phyloP scores from a whole-genome alignment of 768 basidiomycete species.

The Panaeolus cyanescens region DNA sequence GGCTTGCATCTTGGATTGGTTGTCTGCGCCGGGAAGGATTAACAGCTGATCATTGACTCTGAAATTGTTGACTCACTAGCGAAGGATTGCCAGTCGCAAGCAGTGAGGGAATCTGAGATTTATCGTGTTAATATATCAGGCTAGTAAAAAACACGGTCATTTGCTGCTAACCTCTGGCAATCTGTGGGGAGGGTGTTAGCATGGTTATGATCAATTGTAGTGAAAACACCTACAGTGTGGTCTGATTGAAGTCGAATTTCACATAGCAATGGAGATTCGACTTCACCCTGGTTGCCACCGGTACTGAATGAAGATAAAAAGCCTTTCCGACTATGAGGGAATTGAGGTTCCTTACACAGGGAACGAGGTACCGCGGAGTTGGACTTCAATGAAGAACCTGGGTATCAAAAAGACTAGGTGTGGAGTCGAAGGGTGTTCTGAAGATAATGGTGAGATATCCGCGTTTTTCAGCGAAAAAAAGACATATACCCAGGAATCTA shows the following conservation, averaged over 20 bases:
- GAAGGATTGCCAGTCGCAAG: constrained; percentile 49
- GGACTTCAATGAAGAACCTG: constrained; percentile 49
- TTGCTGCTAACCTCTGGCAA: constrained; percentile 22
- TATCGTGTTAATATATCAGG: not conserved
- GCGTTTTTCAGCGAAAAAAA: constrained; percentile 11
- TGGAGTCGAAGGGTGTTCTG: constrained; percentile 47
- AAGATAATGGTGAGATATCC: constrained; percentile 5
- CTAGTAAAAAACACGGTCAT: no score
- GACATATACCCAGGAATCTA: constrained; percentile 13
- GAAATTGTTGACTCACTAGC: constrained; percentile 26
- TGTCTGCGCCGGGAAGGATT: constrained; percentile 16
- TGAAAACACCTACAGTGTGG: constrained; percentile 22
- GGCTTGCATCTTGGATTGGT: constrained; percentile 33
- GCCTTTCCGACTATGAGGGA: not conserved
- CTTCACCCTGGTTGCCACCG: constrained; percentile 38
- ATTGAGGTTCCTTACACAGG: constrained; percentile 31
- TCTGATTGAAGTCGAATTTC: constrained; percentile 50
- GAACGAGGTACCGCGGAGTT: constrained; percentile 43
- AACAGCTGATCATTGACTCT: not conserved
- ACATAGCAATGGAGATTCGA: constrained; percentile 37
- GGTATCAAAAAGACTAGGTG: constrained; percentile 42
- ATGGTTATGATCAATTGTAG: no score
- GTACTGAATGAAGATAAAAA: constrained; percentile 25
- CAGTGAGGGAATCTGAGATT: constrained; percentile 38
- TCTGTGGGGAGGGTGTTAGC: constrained; percentile 9